phyloP scores from a whole-genome alignment of 2,329 filamentous ascomycete genomes.

The Aspergillus ochraceoroseus region DNA sequence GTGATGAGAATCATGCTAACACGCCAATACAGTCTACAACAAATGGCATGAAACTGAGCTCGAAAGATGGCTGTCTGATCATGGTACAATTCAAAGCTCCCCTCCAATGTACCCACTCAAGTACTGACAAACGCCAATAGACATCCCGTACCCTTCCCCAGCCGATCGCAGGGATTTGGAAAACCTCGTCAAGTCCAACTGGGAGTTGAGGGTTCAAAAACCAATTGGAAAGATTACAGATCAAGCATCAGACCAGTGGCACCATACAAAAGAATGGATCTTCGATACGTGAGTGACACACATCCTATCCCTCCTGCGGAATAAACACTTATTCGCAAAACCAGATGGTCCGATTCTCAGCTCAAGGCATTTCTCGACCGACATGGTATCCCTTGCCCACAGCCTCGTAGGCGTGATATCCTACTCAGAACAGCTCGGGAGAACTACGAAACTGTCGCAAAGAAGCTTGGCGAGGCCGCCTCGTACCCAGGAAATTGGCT shows the following conservation, averaged over 20 bases:
- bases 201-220: slow-evolving; percentile 70
- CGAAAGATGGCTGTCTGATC: slow-evolving; percentile 90
- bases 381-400: slow-evolving; percentile 78
- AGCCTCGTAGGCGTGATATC: slow-evolving; percentile 79
- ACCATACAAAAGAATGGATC: slow-evolving; percentile 79
- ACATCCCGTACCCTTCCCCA: slow-evolving; percentile 82
- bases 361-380: slow-evolving; percentile 90
- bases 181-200: slow-evolving; percentile 81
- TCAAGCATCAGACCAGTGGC: slow-evolving; percentile 65
- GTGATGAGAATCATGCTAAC: slow-evolving; percentile 1
- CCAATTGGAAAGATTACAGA: slow-evolving; percentile 75
- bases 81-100: slow-evolving; percentile 46
- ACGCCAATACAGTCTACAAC: slow-evolving; percentile 68
- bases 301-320: neutral
- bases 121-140: slow-evolving; percentile 25
- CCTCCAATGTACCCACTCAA: neutral
- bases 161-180: slow-evolving; percentile 94
- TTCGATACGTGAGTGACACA: slow-evolving; percentile 62
- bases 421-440: slow-evolving; percentile 71
- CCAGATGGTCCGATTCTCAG: slow-evolving; percentile 84
- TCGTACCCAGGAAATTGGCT: slow-evolving; percentile 95
- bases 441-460: slow-evolving; percentile 73
- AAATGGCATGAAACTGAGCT: slow-evolving; percentile 99
- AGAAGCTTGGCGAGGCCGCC: slow-evolving; percentile 68
- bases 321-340: slow-evolving; percentile 32